Evolutionary conservation across 2,329 filamentous ascomycete genomes (phyloP).

Genomic region (Tympanopsis confertula): DNA sequence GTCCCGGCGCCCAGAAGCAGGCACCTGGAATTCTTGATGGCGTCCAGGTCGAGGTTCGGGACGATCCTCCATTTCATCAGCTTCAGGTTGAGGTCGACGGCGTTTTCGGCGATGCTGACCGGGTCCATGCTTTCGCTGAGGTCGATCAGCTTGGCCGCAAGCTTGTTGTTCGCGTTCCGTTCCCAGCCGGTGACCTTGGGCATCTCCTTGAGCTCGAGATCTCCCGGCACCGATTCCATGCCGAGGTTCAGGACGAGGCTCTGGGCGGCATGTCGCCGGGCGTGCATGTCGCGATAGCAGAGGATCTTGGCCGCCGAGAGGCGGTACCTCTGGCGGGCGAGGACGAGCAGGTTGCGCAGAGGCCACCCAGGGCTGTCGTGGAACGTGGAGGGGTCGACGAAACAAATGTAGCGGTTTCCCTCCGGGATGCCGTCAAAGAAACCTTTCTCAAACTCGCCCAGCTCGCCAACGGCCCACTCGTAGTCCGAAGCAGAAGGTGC

Average conservation of each 20-base stretch:
- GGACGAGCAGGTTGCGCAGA: constrained; percentile 73
- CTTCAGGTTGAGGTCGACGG: constrained; percentile 91
- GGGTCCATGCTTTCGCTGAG: constrained; percentile 92
- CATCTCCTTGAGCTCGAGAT: constrained; percentile 30
- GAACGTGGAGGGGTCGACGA: constrained; percentile 89
- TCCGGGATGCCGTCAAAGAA: constrained; percentile 68
- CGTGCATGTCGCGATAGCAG: constrained; percentile 78
- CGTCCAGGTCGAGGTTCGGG: constrained; percentile 74
- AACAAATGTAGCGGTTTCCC: constrained; percentile 73
- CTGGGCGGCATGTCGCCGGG: constrained; percentile 65
- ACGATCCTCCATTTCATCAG: constrained; percentile 98
- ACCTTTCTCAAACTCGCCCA: constrained; percentile 70
- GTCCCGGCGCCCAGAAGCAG: constrained; percentile 86
- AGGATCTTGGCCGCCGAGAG: constrained; percentile 70
- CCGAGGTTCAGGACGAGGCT: constrained; percentile 66
- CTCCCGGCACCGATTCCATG: constrained; percentile 34
- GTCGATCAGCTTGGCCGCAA: constrained; percentile 68
- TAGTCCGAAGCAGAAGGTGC: constrained; percentile 37
- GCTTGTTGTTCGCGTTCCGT: constrained; percentile 65
- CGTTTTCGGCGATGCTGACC: constrained; percentile 73
- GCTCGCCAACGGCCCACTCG: constrained; percentile 64
- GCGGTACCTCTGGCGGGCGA: constrained; percentile 73
- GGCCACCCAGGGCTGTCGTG: constrained; percentile 82
- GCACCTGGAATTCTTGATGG: constrained; percentile 81
- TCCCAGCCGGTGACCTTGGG: constrained; percentile 96